phyloP scores from a whole-genome alignment of 2,329 filamentous ascomycete genomes.

The Colletotrichum truncatum region DNA sequence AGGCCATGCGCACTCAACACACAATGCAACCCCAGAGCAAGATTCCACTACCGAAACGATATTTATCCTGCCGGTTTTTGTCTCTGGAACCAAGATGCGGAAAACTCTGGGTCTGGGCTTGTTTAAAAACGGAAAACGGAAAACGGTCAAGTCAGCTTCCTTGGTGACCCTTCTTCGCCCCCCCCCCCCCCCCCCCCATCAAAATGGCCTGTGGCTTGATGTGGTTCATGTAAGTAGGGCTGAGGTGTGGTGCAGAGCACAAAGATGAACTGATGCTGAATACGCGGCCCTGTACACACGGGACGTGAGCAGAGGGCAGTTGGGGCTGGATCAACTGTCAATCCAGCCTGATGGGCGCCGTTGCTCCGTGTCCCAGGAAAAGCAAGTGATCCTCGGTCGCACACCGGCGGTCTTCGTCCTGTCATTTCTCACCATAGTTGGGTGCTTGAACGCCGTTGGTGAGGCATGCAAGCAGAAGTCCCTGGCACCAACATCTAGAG shows the following conservation, averaged over 20 bases:
- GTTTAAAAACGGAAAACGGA: background rate
- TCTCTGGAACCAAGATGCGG: slow-evolving; percentile 6
- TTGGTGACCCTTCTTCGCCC: background rate
- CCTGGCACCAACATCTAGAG: background rate
- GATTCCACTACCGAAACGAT: background rate
- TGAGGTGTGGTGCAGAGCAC: background rate
- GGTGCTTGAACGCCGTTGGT: background rate
- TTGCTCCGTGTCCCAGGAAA: slow-evolving; percentile 19
- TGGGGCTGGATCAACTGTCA: slow-evolving; percentile 17
- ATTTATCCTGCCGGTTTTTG: background rate
- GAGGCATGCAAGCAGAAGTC: background rate
- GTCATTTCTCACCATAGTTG: background rate
- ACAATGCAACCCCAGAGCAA: background rate
- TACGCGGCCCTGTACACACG: background rate
- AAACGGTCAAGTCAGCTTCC: background rate
- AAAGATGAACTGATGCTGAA: background rate
- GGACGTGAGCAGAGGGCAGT: background rate
- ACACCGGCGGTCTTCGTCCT: slow-evolving; percentile 1
- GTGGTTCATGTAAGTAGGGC: slow-evolving; percentile 16
- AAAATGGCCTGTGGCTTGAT: background rate
- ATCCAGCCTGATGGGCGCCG: slow-evolving; percentile 23
- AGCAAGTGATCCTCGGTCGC: slow-evolving; percentile 22
- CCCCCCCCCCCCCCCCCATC: no score
- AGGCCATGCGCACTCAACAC: background rate
- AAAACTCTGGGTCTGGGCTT: background rate